Conservation (phyloP, 768 basidiomycete genomes). For the Suillus hirtellus region DNA sequence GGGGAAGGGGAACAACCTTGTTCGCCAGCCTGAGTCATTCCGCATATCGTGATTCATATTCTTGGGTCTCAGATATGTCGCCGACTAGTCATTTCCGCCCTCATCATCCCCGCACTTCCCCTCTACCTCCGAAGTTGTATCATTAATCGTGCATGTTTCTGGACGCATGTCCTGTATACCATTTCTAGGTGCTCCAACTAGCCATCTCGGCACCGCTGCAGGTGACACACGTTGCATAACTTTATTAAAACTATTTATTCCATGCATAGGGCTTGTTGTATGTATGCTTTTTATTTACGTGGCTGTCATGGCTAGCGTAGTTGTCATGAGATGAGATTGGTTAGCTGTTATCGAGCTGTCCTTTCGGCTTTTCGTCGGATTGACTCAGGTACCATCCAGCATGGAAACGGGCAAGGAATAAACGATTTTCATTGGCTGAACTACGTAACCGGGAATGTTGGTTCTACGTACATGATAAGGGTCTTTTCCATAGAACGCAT, state of each 20-base stretch:
- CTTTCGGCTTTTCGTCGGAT: too few relatives aligned
- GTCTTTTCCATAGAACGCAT: too few relatives aligned
- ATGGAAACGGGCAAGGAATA: too few relatives aligned
- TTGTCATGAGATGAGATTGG: too few relatives aligned
- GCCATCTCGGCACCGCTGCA: background rate
- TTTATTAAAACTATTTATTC: background rate
- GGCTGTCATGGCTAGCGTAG: too few relatives aligned
- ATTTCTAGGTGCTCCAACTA: background rate
- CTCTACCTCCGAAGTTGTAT: background rate
- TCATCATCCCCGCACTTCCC: background rate
- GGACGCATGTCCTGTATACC: background rate
- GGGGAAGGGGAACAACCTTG: background rate
- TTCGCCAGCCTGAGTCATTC: background rate
- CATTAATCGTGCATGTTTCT: background rate
- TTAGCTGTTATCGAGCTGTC: too few relatives aligned
- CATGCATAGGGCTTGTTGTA: background rate
- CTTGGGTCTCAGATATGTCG: background rate
- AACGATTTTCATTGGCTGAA: too few relatives aligned
- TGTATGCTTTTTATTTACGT: too few relatives aligned
- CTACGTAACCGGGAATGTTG: too few relatives aligned
- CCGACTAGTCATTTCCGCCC: background rate
- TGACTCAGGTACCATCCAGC: too few relatives aligned
- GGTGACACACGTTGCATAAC: background rate
- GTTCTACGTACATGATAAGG: too few relatives aligned
- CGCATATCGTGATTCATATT: background rate